Evolutionary conservation across 768 basidiomycete species (phyloP).

Genomic region (Lyophyllum decastes): DNA sequence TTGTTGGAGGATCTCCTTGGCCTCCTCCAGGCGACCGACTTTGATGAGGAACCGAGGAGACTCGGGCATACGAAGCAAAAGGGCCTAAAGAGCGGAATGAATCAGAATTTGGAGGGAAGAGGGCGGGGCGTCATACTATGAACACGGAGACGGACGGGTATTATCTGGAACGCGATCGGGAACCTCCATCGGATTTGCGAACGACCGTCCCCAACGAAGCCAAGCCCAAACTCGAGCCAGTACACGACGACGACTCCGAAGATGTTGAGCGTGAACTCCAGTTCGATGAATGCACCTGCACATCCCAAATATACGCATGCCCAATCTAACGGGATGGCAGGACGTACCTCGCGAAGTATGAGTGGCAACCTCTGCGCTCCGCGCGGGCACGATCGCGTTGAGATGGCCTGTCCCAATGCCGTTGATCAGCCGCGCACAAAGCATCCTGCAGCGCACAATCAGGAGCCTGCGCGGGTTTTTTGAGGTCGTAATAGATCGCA

Average conservation of each 20-base stretch:
- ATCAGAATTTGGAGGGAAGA: background rate
- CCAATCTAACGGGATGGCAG: background rate
- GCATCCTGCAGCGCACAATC: slow-evolving; percentile 35
- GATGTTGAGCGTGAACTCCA: slow-evolving; percentile 42
- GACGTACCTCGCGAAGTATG: slow-evolving; percentile 39
- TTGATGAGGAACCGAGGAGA: slow-evolving; percentile 40
- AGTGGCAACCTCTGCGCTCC: slow-evolving; percentile 46
- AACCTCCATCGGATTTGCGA: slow-evolving; percentile 40
- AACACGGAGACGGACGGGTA: slow-evolving; percentile 38
- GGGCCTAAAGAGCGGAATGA: slow-evolving; percentile 8
- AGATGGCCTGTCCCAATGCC: slow-evolving; percentile 45
- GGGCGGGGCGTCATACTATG: slow-evolving; percentile 26
- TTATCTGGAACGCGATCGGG: slow-evolving; percentile 46
- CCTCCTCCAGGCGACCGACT: slow-evolving; percentile 38
- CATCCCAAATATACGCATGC: background rate
- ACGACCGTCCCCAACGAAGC: slow-evolving; percentile 42
- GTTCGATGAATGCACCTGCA: slow-evolving; percentile 42
- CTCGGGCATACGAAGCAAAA: slow-evolving; percentile 42
- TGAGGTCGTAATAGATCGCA: background rate
- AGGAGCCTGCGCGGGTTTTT: background rate
- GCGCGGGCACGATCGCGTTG: slow-evolving; percentile 46
- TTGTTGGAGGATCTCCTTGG: slow-evolving; percentile 33
- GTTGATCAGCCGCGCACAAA: slow-evolving; percentile 43
- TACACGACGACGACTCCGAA: slow-evolving; percentile 47
- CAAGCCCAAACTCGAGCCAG: slow-evolving; percentile 47